Evolutionary conservation across 2,329 filamentous ascomycete species (phyloP), one percentile per base, ranked within the genome.

Genomic region (Colletotrichum zoysiae): DNA sequence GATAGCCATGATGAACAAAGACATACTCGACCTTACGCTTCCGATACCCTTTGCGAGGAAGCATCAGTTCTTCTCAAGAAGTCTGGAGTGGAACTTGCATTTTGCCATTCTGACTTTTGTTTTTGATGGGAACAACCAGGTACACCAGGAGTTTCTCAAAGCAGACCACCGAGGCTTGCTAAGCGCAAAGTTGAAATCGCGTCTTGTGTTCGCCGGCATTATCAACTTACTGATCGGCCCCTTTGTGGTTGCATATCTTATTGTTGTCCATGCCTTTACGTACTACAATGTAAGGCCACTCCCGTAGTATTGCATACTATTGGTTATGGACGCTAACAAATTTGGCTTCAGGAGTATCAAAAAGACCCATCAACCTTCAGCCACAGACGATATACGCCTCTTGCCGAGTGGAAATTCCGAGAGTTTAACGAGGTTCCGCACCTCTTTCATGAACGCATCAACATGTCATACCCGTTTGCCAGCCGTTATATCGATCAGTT

Each of bases 401-500:
- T 97, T 62, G 96, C 96, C 0, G 93, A 97, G 79, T 99, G 96
- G 96, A 98, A 98, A 78, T 98, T 99, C 74, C 92, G 96, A 59
- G 95, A 98, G 80, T 99, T 98, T 86, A 99, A 99, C 78, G 96
- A 99, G 81, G 87, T 99, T 1, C 92, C 92, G 68, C 96, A 99
- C 81, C 87, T 98, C 2, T 99, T 98, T 77, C 89, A 95, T 72
- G 93, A 95, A 74, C 91, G 96, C 26, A 86, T 95, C 53, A 95
- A 97, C 75, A 97, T 98, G 92, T 97, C 96, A 0, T 95, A 96
- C 78, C 95, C 95, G 0, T 98, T 94, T 79, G 95, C 96, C 2
- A 94, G 92, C 44, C 90, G 94, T 59, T 99, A 99, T 77, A 88
- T 99, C 35, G 94, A 97, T 74, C 95, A 98, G 75, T 99, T 99